Evolutionary conservation across 2,329 filamentous ascomycete species (phyloP).

Genomic region (Fusarium cyanostomum): DNA sequence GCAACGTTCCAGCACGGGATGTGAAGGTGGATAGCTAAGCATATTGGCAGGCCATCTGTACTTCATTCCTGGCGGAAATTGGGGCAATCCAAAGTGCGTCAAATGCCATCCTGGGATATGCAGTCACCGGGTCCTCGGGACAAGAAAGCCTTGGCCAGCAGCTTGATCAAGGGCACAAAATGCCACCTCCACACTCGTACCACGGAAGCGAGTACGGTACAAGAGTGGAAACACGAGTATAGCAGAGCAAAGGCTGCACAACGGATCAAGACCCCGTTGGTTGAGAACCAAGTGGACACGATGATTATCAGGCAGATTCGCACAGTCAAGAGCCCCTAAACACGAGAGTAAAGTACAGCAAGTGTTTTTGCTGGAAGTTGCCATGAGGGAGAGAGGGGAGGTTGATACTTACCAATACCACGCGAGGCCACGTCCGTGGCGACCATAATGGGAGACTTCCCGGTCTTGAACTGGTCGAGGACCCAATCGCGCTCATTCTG

Average conservation of each 20-base stretch:
- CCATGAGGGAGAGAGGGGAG: constrained; percentile 57
- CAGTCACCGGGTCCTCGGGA: constrained; percentile 66
- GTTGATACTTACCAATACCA: constrained; percentile 98
- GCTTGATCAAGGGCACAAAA: constrained; percentile 79
- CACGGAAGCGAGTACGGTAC: constrained; percentile 66
- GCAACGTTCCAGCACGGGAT: constrained; percentile 70
- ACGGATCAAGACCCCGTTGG: constrained; percentile 84
- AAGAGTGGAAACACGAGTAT: constrained; percentile 81
- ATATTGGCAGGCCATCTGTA: constrained; percentile 59
- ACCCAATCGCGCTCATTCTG: constrained; percentile 99
- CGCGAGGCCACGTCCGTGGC: constrained; percentile 99
- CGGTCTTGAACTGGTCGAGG: constrained; percentile 98
- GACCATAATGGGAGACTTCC: constrained; percentile 99
- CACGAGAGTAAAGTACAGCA: constrained; percentile 91
- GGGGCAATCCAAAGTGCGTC: constrained; percentile 66
- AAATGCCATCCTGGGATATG: constrained; percentile 64
- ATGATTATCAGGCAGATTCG: constrained; percentile 88
- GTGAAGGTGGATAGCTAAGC: constrained; percentile 56
- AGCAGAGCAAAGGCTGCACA: constrained; percentile 62
- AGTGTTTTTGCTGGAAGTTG: constrained; percentile 66
- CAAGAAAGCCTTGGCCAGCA: constrained; percentile 67
- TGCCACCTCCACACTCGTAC: constrained; percentile 83
- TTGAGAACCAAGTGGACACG: constrained; percentile 83
- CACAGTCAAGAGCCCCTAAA: constrained; percentile 89
- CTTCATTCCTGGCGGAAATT: constrained; percentile 65